These are phyloP conservation scores for Talaromyces liani DNA, from an alignment of 495 filamentous ascomycete genomes.

Conservation along the genomic window DNA sequence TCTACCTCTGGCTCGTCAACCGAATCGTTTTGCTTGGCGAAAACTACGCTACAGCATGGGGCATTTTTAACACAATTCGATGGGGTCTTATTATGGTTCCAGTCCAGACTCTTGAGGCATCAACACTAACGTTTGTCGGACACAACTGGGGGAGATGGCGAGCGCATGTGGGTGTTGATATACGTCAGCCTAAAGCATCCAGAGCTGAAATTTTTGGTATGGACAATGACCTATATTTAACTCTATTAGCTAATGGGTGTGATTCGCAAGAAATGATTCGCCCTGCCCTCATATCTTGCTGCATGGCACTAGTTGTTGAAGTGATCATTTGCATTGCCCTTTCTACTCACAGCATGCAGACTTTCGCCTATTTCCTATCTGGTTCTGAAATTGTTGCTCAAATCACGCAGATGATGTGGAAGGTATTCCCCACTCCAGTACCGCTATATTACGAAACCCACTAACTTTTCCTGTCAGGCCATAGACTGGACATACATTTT, in stretches of 20 bases:
- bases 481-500: conserved; percentile 74
- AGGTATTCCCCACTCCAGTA: conserved; percentile 17
- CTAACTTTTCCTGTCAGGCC: conserved; percentile 20
- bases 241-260: background rate
- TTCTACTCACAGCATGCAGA: conserved; percentile 45
- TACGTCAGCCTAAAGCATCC: conserved; percentile 20
- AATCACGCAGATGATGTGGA: conserved; percentile 65
- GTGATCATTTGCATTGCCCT: conserved; percentile 57
- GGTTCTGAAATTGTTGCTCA: conserved; percentile 45
- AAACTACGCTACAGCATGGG: conserved; percentile 67
- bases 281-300: conserved; percentile 47
- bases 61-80: conserved; percentile 69
- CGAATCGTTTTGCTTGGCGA: conserved; percentile 54
- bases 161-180: conserved; percentile 23
- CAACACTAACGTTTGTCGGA: conserved; percentile 57
- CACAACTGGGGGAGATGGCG: conserved; percentile 61
- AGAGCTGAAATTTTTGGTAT: conserved; percentile 26
- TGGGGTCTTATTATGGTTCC: conserved; percentile 76
- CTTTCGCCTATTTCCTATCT: conserved; percentile 56
- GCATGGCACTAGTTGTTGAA: conserved; percentile 49
- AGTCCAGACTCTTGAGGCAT: conserved; percentile 59
- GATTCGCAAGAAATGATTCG: conserved; percentile 33
- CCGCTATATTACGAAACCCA: background rate
- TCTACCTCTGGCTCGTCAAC: conserved; percentile 68
- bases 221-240: background rate